phyloP scores from a whole-genome alignment of 1,139 yeast species.

The Lodderomyces margitis region DNA sequence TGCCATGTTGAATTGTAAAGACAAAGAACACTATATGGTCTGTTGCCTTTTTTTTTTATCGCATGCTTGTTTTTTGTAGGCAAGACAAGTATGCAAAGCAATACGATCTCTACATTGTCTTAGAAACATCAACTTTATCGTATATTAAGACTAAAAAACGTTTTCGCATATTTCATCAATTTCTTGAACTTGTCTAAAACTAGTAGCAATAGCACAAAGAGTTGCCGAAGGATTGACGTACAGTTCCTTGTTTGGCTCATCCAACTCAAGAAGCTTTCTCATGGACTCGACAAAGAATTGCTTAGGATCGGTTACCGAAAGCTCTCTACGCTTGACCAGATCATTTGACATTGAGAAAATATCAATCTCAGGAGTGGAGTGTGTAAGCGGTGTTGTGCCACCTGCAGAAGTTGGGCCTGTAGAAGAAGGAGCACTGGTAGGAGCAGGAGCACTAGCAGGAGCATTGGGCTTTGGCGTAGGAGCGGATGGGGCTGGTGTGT shows the following conservation, averaged over 20 bases:
- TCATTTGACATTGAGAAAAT: conserved; percentile 33
- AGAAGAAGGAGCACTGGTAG: conserved; percentile 11
- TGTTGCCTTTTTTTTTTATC: neutral
- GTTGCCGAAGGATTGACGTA: conserved; percentile 37
- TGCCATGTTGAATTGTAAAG: conserved; percentile 14
- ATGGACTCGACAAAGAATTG: conserved; percentile 51
- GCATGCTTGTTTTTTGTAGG: too few relatives aligned
- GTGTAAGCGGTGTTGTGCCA: conserved; percentile 13
- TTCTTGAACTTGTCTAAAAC: conserved; percentile 45
- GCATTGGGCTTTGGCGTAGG: conserved; percentile 9
- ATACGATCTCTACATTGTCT: too few relatives aligned
- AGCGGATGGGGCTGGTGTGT: conserved; percentile 10
- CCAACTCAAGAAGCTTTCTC: conserved; percentile 49
- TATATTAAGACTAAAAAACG: conserved; percentile 2
- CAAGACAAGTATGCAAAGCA: too few relatives aligned
- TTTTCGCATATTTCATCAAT: conserved; percentile 24
- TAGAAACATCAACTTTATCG: too few relatives aligned
- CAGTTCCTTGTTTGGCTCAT: conserved; percentile 26
- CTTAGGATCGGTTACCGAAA: conserved; percentile 47
- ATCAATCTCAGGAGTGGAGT: conserved; percentile 23
- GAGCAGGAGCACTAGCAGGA: conserved; percentile 2
- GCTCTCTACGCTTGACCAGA: conserved; percentile 44
- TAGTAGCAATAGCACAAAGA: conserved; percentile 38
- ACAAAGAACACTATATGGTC: neutral
- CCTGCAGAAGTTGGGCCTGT: conserved; percentile 9